Evolutionary conservation across 371 early-diverging fungal genomes (phyloP).

Genomic region (Mortierella sp.): DNA sequence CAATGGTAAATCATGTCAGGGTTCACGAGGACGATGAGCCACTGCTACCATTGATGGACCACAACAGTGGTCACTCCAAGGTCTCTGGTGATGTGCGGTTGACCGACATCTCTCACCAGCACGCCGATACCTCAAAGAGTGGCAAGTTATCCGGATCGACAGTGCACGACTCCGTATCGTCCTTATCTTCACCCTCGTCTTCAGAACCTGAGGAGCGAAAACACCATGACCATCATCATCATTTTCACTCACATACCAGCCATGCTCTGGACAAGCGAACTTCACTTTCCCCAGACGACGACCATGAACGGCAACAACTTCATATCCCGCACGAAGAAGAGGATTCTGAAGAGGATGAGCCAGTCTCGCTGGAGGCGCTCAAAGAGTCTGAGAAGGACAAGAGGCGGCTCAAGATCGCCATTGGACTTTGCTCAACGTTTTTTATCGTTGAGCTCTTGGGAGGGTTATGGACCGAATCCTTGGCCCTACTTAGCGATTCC

Average conservation of each 20-base stretch:
- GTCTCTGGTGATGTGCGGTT: background rate
- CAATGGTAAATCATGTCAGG: conserved; percentile 24
- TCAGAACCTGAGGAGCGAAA: conserved; percentile 20
- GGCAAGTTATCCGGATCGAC: conserved; percentile 41
- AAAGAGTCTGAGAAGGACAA: conserved; percentile 37
- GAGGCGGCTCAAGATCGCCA: conserved; percentile 43
- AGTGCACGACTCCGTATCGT: conserved; percentile 29
- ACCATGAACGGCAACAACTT: background rate
- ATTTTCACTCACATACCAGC: conserved; percentile 4
- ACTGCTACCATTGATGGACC: conserved; percentile 23
- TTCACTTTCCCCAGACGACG: conserved; percentile 7
- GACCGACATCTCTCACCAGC: conserved; percentile 7
- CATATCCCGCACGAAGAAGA: conserved; percentile 2
- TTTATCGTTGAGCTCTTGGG: conserved; percentile 79
- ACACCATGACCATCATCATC: conserved; percentile 5
- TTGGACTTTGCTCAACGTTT: conserved; percentile 69
- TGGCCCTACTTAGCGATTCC: conserved; percentile 80
- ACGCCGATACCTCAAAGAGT: conserved; percentile 15
- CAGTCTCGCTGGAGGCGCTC: conserved; percentile 20
- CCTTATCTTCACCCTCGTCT: conserved; percentile 12
- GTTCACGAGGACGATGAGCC: conserved; percentile 45
- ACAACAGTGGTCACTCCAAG: background rate
- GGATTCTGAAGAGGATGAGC: conserved; percentile 19
- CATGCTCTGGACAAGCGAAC: background rate
- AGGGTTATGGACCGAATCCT: conserved; percentile 72